Conservation (phyloP, 257 asterid genomes). For the Plectranthus barbatus region DNA sequence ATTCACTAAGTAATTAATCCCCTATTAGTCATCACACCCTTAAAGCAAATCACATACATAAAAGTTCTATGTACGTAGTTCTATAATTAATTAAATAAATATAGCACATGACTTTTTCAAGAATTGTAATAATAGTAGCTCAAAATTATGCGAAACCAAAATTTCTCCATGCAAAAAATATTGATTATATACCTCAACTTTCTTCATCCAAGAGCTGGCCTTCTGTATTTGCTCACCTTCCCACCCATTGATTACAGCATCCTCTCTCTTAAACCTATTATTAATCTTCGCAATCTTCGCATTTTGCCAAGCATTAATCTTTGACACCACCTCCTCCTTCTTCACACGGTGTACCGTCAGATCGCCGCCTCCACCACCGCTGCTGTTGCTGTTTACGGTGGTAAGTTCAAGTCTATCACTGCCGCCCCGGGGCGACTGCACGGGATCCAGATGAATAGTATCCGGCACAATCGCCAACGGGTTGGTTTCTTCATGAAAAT, state of each 20-base stretch:
- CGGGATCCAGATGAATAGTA: constrained; percentile 18
- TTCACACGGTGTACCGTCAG: constrained; percentile 58
- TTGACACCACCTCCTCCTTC: constrained; percentile 82
- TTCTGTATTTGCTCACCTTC: constrained; percentile 84
- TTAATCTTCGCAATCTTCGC: constrained; percentile 76
- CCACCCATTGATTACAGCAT: constrained; percentile 66
- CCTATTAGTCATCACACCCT: no score
- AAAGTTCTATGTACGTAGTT: no score
- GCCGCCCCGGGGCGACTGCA: constrained; percentile 26
- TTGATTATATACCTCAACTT: constrained; percentile 60
- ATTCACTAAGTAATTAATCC: no score
- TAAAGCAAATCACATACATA: no score
- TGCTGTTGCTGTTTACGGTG: not conserved
- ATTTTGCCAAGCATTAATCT: constrained; percentile 84
- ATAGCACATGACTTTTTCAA: not conserved
- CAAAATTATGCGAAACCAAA: not conserved
- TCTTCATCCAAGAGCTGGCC: constrained; percentile 89
- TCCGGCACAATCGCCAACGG: constrained; percentile 77
- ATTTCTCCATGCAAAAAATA: not conserved
- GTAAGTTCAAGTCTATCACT: constrained; percentile 1
- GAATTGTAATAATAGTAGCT: no score
- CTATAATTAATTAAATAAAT: no score
- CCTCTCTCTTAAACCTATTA: constrained; percentile 85
- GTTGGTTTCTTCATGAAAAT: constrained; percentile 35
- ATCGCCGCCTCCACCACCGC: constrained; percentile 15